Evolutionary conservation across 306 rosid species (phyloP).

Genomic region (Betula pendula): DNA sequence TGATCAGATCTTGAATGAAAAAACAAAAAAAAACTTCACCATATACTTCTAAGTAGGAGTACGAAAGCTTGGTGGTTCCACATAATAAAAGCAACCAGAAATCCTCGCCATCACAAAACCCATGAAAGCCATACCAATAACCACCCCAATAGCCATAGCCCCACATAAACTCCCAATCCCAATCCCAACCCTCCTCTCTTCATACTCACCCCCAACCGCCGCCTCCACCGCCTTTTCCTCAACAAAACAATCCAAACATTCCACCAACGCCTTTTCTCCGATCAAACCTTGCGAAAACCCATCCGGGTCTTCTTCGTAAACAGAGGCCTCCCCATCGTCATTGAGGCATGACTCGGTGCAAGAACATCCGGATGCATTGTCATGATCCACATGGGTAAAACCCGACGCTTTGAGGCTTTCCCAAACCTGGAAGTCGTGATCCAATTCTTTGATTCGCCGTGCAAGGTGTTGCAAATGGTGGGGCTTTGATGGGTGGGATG

Average conservation of each 20-base stretch:
- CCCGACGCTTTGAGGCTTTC: constrained; percentile 8
- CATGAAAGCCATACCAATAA: constrained; percentile 47
- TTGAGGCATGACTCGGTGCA: constrained; percentile 39
- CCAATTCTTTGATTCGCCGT: constrained; percentile 18
- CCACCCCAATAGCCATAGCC: constrained; percentile 42
- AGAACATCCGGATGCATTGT: constrained; percentile 40
- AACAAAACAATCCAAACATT: background rate
- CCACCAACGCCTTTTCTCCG: constrained; percentile 18
- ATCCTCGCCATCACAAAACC: constrained; percentile 30
- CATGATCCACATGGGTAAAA: constrained; percentile 7
- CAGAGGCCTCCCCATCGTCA: constrained; percentile 37
- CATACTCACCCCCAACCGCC: background rate
- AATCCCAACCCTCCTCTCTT: constrained; percentile 6
- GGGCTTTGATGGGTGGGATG: constrained; percentile 34
- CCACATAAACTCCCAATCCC: constrained; percentile 28
- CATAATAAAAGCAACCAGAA: constrained; percentile 33
- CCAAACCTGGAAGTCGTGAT: constrained; percentile 25
- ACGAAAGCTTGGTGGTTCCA: constrained; percentile 16
- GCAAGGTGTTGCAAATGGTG: constrained; percentile 32
- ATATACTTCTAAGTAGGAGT: constrained; percentile 42
- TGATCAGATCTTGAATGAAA: background rate
- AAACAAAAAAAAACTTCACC: background rate
- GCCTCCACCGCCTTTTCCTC: constrained; percentile 6
- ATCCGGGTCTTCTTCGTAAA: constrained; percentile 21
- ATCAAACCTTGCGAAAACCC: background rate